phyloP scores from a whole-genome alignment of 1,284 basidiomycete species.

The Ceratobasidium sp. region DNA sequence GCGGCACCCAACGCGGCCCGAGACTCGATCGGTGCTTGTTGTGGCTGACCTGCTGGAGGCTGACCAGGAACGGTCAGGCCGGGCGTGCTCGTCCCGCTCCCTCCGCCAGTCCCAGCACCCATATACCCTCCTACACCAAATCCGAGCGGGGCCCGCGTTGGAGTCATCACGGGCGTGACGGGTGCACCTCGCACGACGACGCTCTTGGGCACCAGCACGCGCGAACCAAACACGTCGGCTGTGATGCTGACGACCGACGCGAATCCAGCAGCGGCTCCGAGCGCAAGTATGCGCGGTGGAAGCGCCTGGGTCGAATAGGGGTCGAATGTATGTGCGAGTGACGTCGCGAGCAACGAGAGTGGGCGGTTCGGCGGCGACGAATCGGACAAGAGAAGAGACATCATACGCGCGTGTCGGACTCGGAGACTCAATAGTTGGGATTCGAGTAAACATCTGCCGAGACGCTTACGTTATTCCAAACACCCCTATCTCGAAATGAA shows the following conservation, averaged over 20 bases:
- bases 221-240: slow-evolving; percentile 79
- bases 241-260: slow-evolving; percentile 79
- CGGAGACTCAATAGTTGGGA: slow-evolving; percentile 78
- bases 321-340: slow-evolving; percentile 67
- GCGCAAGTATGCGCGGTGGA: slow-evolving; percentile 67
- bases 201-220: slow-evolving; percentile 71
- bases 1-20: slow-evolving; percentile 74
- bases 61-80: slow-evolving; percentile 33
- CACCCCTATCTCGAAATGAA: slow-evolving; percentile 3
- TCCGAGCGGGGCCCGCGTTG: slow-evolving; percentile 29
- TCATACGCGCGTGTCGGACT: slow-evolving; percentile 75
- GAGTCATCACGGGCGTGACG: slow-evolving; percentile 30
- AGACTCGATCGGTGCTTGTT: slow-evolving; percentile 50
- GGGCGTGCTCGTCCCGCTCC: slow-evolving; percentile 25
- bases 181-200: slow-evolving; percentile 52
- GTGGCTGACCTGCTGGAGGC: not conserved
- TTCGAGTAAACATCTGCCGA: slow-evolving; percentile 68
- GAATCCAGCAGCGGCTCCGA: slow-evolving; percentile 81
- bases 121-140: slow-evolving; percentile 18
- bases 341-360: slow-evolving; percentile 46
- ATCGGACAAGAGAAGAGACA: slow-evolving; percentile 51
- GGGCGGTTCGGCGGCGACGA: slow-evolving; percentile 47
- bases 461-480: not conserved
- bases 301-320: slow-evolving; percentile 72
- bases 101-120: not conserved